phyloP scores from a whole-genome alignment of 2,329 filamentous ascomycete species.

The Polychaeton citri region DNA sequence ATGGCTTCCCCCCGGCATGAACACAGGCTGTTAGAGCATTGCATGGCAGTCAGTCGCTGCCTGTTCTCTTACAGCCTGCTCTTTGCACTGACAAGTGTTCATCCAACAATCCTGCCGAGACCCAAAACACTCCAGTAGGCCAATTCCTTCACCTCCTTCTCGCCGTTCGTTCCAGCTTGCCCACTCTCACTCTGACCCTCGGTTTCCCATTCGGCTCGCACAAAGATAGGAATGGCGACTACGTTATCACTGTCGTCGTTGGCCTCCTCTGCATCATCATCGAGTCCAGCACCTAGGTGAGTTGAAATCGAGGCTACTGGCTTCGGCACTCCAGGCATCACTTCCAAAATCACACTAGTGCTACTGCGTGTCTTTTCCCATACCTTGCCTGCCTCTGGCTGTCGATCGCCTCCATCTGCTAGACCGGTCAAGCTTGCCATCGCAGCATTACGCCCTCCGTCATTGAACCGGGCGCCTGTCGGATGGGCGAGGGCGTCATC shows the following conservation, averaged over 20 bases:
- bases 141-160: conserved; percentile 69
- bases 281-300: conserved; percentile 13
- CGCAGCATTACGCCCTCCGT: conserved; percentile 16
- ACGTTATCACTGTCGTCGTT: conserved; percentile 45
- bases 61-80: no score
- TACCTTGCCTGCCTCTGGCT: conserved; percentile 82
- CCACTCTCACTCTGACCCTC: conserved; percentile 47
- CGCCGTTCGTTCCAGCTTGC: conserved; percentile 33
- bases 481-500: conserved; percentile 58
- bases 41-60: no score
- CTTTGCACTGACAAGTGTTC: no score
- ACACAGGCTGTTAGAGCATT: no score
- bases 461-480: conserved; percentile 2
- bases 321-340: conserved; percentile 47
- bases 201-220: conserved; percentile 79
- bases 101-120: conserved; percentile 56
- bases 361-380: conserved; percentile 91
- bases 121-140: conserved; percentile 94
- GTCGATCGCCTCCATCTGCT: conserved; percentile 37
- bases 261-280: conserved; percentile 28
- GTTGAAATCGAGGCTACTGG: conserved; percentile 4
- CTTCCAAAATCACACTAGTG: conserved; percentile 86
- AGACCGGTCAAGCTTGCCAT: conserved; percentile 22
- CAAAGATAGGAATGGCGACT: conserved; percentile 87
- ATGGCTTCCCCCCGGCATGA: not conserved